Evolutionary conservation across 768 basidiomycete species (phyloP), one percentile per base, ranked within the genome.

Genomic region (Paxillus ammoniavirescens): DNA sequence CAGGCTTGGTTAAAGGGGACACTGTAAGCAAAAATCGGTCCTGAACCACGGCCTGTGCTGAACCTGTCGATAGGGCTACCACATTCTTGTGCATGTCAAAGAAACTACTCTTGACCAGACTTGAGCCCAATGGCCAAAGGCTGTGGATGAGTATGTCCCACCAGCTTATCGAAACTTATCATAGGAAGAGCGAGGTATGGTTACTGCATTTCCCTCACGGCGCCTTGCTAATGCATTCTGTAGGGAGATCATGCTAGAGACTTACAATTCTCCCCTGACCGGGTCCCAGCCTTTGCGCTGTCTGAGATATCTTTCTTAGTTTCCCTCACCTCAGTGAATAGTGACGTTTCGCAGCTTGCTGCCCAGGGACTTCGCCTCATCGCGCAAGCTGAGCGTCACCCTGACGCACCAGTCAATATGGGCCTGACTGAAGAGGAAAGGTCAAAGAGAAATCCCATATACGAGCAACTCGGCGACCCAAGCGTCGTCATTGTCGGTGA

Each of bases 401-500:
- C 82, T 4, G 76, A 77, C 49, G 81, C 81, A 5, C 82, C 86
- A 14, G 63, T 76, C 2, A 77, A 80, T 37, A 68, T 73, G 7
- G 73, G 74, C 8, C 63, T 82, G 17, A 79, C 73, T 8, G 82
- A 86, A 43, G 86, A 87, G 42, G 83, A 86, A 59, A 73, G 79
- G 21, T 81, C 83, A 13, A 86, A 84, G 55, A 80, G 89, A 21
- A 82, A 87, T 65, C 82, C 83, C 0, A 80, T 89, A 38, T 91
- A 89, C 55, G 89, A 91, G 53, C 84, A 87, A 59, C 70, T 93
- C 13, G 91, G 90, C 12, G 91, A 92, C 62, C 87, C 87, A 1
- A 81, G 82, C 49, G 76, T 87, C 2, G 70, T 84, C 42, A 73
- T 89, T 28, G 79, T 90, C 45, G 89, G 89, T 89, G 53, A 50